These are phyloP conservation scores for Cystobasidium ongulense DNA, from an alignment of 768 basidiomycete genomes.

Conservation along the genomic window DNA sequence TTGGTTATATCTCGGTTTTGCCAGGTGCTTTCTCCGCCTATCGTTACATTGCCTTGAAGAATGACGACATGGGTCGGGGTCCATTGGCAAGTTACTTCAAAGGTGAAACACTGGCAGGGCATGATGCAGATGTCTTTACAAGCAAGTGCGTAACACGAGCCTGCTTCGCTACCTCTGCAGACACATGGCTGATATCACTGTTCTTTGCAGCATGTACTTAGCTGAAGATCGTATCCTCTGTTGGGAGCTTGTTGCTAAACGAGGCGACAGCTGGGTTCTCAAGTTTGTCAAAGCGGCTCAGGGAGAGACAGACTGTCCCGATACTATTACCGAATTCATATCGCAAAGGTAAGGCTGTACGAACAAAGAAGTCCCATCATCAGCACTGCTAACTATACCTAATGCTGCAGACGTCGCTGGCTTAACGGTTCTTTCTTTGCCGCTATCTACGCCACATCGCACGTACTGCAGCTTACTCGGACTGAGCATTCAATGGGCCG, in stretches of 20 bases:
- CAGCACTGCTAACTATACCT: too few relatives aligned
- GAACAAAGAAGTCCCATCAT: too few relatives aligned
- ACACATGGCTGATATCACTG: slow-evolving; percentile 36
- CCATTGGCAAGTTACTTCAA: slow-evolving; percentile 89
- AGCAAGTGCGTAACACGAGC: slow-evolving; percentile 31
- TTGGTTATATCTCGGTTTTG: slow-evolving; percentile 56
- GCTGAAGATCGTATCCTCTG: slow-evolving; percentile 81
- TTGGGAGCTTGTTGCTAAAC: slow-evolving; percentile 84
- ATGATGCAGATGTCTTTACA: slow-evolving; percentile 44
- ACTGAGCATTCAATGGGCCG: slow-evolving; percentile 73
- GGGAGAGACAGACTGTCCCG: slow-evolving; percentile 91
- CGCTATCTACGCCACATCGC: slow-evolving; percentile 83
- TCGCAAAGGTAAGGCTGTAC: slow-evolving; percentile 54
- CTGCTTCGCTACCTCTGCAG: too few relatives aligned
- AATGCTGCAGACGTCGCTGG: slow-evolving; percentile 42
- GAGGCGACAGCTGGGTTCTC: slow-evolving; percentile 58
- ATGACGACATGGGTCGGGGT: slow-evolving; percentile 77
- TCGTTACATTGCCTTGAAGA: slow-evolving; percentile 73
- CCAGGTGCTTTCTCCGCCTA: slow-evolving; percentile 77
- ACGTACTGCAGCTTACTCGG: slow-evolving; percentile 66
- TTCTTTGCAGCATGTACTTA: slow-evolving; percentile 51
- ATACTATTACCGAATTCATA: slow-evolving; percentile 84
- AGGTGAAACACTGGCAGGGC: slow-evolving; percentile 65
- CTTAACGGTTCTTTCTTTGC: slow-evolving; percentile 82
- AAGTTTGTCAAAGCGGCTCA: slow-evolving; percentile 83